Evolutionary conservation across 306 rosid genomes (phyloP), one percentile per base, ranked within the genome.

Genomic region (Vicia sativa): DNA sequence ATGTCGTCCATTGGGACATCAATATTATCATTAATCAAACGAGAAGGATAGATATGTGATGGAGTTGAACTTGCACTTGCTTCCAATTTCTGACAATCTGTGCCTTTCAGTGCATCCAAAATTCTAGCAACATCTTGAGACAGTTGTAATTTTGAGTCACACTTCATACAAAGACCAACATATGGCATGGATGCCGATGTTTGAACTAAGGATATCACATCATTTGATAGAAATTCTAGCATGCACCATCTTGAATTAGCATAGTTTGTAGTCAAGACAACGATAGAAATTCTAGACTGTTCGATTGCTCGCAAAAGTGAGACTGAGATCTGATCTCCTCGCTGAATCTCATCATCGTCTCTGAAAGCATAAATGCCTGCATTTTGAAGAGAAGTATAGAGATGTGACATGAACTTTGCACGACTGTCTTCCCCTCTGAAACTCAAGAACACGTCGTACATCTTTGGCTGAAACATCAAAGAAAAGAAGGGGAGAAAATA

Each of bases 161-260:
- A 59, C 0, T 59, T 8, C 25, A 59, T 25, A 4, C 26, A 15
- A 15, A 34, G 45, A 34, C 5, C 66, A 60, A 16, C 16, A 18
- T 31, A 18, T 35, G 66, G 14, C 13, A 14, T 2, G 26, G 43
- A 4, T 0, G 3, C 31, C 1, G 10, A 60, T 60, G 65, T 29
- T 9, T 35, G 65, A 59, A 9, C 48, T 10, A 1, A 11, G 66
- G 48, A 60, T 60, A 18, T 9, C 11, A 60, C 31, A 37, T 38
- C 18, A 18, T 37, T 37, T 11, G 66, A 8, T 37, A 31, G 66
- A 23, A 73, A 34, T 35, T 68, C 74, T 11, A 26, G 26, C 11
- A 75, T 3, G 19, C 79, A 75, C 79, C 75, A 75, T 60, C 28
- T 68, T 9, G 79, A 75, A 50, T n/a, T 7, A 26, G 70, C 75